Conservation (phyloP, 257 asterid genomes). For the Ajuga chamaepitys region DNA sequence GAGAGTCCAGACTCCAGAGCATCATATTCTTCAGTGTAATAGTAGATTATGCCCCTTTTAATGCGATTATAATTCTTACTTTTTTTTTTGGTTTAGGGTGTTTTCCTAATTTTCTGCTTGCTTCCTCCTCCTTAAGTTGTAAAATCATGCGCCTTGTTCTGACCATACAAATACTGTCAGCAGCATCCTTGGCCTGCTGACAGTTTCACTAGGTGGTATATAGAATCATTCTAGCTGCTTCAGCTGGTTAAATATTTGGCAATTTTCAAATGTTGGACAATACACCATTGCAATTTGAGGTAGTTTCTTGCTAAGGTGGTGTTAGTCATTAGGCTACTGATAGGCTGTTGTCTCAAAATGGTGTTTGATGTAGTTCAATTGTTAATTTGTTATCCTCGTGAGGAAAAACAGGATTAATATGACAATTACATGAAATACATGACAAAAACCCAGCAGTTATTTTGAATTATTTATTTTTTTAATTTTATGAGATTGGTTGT, state of each 20-base stretch:
- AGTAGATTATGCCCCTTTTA: not conserved
- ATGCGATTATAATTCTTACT: not conserved
- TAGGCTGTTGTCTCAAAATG: not conserved
- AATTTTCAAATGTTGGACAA: too few species aligned
- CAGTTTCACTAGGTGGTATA: not conserved
- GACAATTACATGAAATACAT: not conserved
- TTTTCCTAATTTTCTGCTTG: not conserved
- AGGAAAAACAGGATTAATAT: not conserved
- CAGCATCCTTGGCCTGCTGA: not conserved
- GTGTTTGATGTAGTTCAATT: not conserved
- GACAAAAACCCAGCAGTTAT: too few species aligned
- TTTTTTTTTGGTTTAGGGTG: not conserved
- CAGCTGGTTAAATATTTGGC: not conserved
- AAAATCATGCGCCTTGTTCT: not conserved
- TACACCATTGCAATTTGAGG: too few species aligned
- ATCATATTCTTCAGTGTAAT: not conserved
- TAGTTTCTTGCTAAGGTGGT: too few species aligned
- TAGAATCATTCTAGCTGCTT: not conserved
- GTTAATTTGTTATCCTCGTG: not conserved
- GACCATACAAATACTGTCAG: not conserved
- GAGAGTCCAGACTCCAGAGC: not conserved
- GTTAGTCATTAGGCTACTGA: not conserved
- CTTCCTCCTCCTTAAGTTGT: not conserved
- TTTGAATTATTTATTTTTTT: too few species aligned
- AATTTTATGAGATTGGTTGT: too few species aligned